These are phyloP conservation scores for Phalaenopsis aphrodite DNA, from an alignment of 106 monocot genomes.

Conservation along the genomic window DNA sequence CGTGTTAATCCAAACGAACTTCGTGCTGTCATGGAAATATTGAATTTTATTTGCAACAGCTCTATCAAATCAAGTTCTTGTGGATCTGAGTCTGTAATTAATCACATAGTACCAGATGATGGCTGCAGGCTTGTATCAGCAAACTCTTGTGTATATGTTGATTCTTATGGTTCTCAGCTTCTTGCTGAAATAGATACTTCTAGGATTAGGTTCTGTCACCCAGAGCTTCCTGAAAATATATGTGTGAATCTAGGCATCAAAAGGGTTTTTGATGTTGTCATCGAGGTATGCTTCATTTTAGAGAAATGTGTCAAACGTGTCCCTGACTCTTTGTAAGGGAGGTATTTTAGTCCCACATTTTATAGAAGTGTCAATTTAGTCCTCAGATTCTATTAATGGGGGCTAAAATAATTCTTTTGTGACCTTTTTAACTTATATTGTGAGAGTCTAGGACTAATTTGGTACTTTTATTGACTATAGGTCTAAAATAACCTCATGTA, in stretches of 20 bases:
- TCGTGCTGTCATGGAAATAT: constrained; percentile 87
- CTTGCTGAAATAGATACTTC: constrained; percentile 71
- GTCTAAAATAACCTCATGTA: no score
- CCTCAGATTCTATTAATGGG: no score
- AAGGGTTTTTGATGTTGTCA: constrained; percentile 74
- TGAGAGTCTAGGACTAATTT: no score
- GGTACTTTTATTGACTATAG: no score
- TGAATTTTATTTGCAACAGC: constrained; percentile 72
- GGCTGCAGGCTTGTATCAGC: constrained; percentile 93
- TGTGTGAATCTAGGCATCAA: constrained; percentile 62
- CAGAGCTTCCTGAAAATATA: constrained; percentile 65
- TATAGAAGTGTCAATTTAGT: no score
- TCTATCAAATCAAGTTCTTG: constrained; percentile 18
- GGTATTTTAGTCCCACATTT: no score
- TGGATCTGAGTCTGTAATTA: constrained; percentile 30
- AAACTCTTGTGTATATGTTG: constrained; percentile 80
- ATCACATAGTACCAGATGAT: constrained; percentile 87
- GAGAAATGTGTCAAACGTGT: no score
- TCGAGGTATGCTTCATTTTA: constrained; percentile 52
- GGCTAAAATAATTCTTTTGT: no score
- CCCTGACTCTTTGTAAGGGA: no score
- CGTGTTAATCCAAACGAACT: constrained; percentile 95
- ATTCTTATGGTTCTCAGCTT: constrained; percentile 62
- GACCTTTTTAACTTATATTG: no score
- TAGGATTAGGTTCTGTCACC: constrained; percentile 80